Percentiles rank a stretch among this genome's conserved stretches.
These are phyloP conservation scores for Boletus rubropictus DNA, from an alignment of 768 basidiomycete species.

Conservation along the genomic window DNA sequence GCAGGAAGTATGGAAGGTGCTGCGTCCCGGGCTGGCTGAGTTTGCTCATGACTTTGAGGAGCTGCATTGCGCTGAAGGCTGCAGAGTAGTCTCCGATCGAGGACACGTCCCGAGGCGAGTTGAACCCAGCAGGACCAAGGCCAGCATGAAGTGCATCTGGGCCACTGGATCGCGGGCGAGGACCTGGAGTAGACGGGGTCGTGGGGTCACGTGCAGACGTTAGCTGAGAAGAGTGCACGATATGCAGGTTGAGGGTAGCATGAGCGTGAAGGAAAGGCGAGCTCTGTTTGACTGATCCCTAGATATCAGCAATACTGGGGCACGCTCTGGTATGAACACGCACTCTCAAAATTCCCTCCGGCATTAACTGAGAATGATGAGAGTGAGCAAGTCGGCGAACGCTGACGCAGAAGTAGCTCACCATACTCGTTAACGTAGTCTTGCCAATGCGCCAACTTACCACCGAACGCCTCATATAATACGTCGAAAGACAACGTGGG, in stretches of 20 bases:
- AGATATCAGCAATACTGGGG: slow-evolving; percentile 4
- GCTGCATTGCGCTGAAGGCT: slow-evolving; percentile 73
- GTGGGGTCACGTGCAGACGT: slow-evolving; percentile 33
- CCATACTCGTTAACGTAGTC: slow-evolving; percentile 75
- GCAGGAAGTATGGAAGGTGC: slow-evolving; percentile 71
- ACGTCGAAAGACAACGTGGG: slow-evolving; percentile 59
- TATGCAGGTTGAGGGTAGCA: slow-evolving; percentile 76
- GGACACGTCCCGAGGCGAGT: slow-evolving; percentile 26
- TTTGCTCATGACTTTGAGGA: slow-evolving; percentile 77
- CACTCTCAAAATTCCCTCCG: slow-evolving; percentile 66
- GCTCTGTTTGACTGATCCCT: slow-evolving; percentile 58
- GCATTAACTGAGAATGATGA: slow-evolving; percentile 53
- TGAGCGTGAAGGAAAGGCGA: slow-evolving; percentile 86
- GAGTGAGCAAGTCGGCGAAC: slow-evolving; percentile 3
- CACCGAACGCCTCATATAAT: slow-evolving; percentile 76
- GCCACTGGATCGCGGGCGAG: slow-evolving; percentile 32
- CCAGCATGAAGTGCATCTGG: slow-evolving; percentile 52
- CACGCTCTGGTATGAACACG: slow-evolving; percentile 21
- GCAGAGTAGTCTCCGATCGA: slow-evolving; percentile 44
- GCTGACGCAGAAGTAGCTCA: slow-evolving; percentile 21
- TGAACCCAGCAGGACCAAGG: slow-evolving; percentile 58
- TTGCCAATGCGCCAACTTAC: slow-evolving; percentile 77
- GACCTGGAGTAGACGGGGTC: slow-evolving; percentile 29
- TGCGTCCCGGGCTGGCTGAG: slow-evolving; percentile 58
- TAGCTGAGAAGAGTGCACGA: slow-evolving; percentile 76